Conservation (phyloP, 768 basidiomycete genomes). For the Leccinum incarnatum region DNA sequence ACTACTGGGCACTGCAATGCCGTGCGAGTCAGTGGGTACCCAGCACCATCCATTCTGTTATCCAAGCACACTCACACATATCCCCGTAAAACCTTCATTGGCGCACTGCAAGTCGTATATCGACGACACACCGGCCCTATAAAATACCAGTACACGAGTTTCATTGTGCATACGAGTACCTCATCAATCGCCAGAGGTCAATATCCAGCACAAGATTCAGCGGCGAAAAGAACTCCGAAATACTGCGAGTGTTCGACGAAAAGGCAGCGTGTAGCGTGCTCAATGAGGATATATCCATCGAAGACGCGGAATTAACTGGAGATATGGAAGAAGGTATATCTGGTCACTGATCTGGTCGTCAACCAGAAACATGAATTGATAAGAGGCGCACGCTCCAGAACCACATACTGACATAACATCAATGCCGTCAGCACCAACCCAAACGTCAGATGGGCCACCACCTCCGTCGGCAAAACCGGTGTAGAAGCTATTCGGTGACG, state of each 20-base stretch:
- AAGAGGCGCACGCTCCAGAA: constrained; percentile 42
- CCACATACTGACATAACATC: constrained; percentile 33
- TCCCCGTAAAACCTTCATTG: constrained; percentile 36
- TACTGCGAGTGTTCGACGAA: constrained; percentile 35
- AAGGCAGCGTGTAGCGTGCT: constrained; percentile 45
- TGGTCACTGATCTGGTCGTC: constrained; percentile 30
- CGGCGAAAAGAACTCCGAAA: constrained; percentile 40
- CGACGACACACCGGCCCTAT: constrained; percentile 48
- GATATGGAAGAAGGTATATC: constrained; percentile 37
- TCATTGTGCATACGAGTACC: constrained; percentile 8
- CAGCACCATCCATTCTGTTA: not conserved
- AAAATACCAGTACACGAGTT: not conserved
- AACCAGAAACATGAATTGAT: constrained; percentile 7
- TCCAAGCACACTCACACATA: constrained; percentile 36
- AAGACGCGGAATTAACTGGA: constrained; percentile 29
- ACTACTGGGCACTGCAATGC: not conserved
- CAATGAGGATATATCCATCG: constrained; percentile 41
- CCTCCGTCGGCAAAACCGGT: constrained; percentile 17
- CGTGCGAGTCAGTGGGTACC: not conserved
- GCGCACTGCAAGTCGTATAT: constrained; percentile 44
- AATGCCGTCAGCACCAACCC: constrained; percentile 1
- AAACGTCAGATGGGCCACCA: constrained; percentile 52
- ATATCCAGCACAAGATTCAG: constrained; percentile 56
- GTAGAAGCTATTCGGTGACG: constrained; percentile 28
- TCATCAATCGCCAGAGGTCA: constrained; percentile 47